phyloP scores from a whole-genome alignment of 805 yeast genomes.

The Starmerella apicola region DNA sequence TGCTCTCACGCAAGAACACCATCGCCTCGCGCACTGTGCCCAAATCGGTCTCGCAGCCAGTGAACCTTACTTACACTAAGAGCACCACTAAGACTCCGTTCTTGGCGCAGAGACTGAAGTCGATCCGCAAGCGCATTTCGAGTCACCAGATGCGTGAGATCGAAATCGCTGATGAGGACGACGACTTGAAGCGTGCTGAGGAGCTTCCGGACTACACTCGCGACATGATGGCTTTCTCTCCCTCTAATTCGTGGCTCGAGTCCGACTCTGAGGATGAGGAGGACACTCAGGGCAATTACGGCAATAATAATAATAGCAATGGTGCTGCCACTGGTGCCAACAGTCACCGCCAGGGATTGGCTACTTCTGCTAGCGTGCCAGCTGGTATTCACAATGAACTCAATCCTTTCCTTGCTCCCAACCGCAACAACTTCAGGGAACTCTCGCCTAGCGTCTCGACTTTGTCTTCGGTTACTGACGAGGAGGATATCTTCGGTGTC shows the following conservation, averaged over 20 bases:
- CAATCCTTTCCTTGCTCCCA: conserved; percentile 10
- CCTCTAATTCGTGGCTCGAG: conserved; percentile 19
- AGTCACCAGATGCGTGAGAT: conserved; percentile 2
- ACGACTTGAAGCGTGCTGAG: conserved; percentile 12
- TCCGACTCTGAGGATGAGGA: conserved; percentile 3
- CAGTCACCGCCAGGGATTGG: not conserved
- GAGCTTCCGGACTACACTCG: conserved; percentile 19
- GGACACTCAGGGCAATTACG: not conserved
- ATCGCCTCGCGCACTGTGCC: conserved; percentile 13
- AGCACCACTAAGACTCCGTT: conserved; percentile 12
- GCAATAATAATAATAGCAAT: not conserved
- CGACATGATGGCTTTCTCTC: conserved; percentile 20
- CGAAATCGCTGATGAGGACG: conserved; percentile 9
- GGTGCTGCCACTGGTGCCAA: not conserved
- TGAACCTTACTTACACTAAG: conserved; percentile 4
- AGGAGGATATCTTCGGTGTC: not conserved
- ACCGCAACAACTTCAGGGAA: not conserved
- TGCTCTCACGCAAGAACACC: conserved; percentile 16
- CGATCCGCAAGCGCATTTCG: conserved; percentile 17
- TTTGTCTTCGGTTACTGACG: not conserved
- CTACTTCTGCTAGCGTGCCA: not conserved
- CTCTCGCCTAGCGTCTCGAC: conserved; percentile 7
- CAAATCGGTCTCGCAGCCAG: conserved; percentile 4
- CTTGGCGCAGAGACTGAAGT: conserved; percentile 19
- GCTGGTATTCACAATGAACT: not conserved